Base-by-base conservation (phyloP, 495 filamentous ascomycete genomes). In the Penicillium cataractarum region DNA sequence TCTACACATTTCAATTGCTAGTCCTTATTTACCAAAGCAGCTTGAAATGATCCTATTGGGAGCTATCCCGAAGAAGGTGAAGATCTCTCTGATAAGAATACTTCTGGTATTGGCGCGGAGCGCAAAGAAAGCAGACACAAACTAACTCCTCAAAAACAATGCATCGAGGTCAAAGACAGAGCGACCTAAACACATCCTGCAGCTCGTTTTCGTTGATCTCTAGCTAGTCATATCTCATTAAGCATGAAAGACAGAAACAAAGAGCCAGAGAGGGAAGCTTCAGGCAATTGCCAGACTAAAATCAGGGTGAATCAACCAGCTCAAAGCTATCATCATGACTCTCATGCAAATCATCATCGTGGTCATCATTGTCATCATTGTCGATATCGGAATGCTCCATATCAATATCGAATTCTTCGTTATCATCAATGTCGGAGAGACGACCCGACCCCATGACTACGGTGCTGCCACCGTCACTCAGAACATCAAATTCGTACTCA, bases 361-460 rank as follows among this genome's bases (percentile, higher is more conserved):
- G 3, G n/a, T 35, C n/a, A 4, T 39, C 32, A 27, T 39, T 15
- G 12, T 60, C 39, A 22, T 37, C 24, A 4, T n/a, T n/a, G n/a
- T n/a, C n/a, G n/a, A 50, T 42, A 19, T 60, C 50, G 17, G 32
- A 39, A 15, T 60, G n/a, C 15, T 55, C 49, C 40, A 57, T 35
- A 22, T 59, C 59, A 17, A 59, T 42, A 27, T 63, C 62, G 10
- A 52, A 9, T 10, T 50, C 46, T 19, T 35, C 32, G 37, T 62
- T 62, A 17, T 63, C 48, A 17, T 59, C 62, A n/a, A 60, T 53
- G 39, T 52, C 65, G 21, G 60, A 64, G 19, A 61, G 50, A 6
- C 55, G 27, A 0, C 42, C 33, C 22, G 59, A 62, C n/a, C 44
- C 59, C 51, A 66, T 44, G 10, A 57, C 26, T 33, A 65, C 35